Evolutionary conservation across 768 basidiomycete genomes (phyloP).

Genomic region (Psilocybe subaeruginosa): DNA sequence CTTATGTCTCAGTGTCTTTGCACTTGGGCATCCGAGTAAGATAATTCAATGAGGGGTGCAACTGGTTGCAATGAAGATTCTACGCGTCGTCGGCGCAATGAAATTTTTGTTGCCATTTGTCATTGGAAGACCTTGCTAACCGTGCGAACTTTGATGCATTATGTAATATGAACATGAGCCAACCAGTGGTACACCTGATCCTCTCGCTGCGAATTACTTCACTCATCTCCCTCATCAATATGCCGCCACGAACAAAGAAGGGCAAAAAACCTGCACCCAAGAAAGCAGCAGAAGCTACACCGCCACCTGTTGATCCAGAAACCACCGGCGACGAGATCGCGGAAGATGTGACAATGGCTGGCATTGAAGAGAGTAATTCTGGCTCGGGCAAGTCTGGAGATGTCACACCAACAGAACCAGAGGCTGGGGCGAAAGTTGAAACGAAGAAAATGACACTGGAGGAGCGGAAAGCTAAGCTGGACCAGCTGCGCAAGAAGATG

Average conservation of each 20-base stretch:
- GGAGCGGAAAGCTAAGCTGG: conserved; percentile 78
- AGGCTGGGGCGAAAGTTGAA: conserved; percentile 27
- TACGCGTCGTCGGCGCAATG: no score
- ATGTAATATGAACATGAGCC: background rate
- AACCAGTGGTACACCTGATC: background rate
- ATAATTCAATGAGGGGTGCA: no score
- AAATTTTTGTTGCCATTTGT: no score
- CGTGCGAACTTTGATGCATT: background rate
- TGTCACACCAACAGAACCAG: conserved; percentile 16
- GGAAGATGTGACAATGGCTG: conserved; percentile 30
- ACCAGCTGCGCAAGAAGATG: conserved; percentile 76
- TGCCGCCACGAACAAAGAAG: conserved; percentile 15
- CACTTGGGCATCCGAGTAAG: no score
- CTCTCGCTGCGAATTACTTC: background rate
- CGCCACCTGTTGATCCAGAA: conserved; percentile 9
- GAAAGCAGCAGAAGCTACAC: background rate
- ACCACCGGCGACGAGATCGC: conserved; percentile 25
- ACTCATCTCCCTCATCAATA: background rate
- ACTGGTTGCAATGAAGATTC: no score
- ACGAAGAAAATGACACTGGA: conserved; percentile 54
- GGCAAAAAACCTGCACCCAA: conserved; percentile 16
- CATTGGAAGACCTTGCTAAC: no score
- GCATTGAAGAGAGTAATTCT: conserved; percentile 23
- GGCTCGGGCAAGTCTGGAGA: conserved; percentile 18
- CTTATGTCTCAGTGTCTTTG: no score